Base-by-base conservation (phyloP, 305 asterid species). In the Vinca major region DNA sequence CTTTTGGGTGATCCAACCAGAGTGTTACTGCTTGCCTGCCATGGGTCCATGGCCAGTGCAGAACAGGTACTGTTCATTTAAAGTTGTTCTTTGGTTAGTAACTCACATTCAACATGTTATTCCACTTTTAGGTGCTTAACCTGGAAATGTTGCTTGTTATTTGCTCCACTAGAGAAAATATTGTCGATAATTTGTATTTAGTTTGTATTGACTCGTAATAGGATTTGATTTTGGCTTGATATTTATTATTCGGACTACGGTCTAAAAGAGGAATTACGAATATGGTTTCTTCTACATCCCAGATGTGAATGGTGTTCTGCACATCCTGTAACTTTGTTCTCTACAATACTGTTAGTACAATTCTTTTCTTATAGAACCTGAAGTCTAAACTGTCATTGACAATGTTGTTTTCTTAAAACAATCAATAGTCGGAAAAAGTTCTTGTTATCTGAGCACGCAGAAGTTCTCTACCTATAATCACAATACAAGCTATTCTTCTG, bases 21-120 rank as follows among this genome's bases (percentile, higher is more conserved):
- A 80, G 96, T 92, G 73, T 85, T 92, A 74, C 79, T 92, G 80
- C 95, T 92, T 80, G 96, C 97, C 51, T 92, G 98, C 80, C 98
- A 92, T 83, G 98, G 98, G 81, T 92, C 98, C 80, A 92, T 92
- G 98, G 82, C 93, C 73, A 92, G 95, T 81, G 78, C 93, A 51
- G 98, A 92, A 69, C 98, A 92, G 97, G 98, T 90, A 62, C 20
- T 69, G 62, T 55, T 67, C 63, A 62, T 66, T 66, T 40, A 36
- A 58, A 26, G 33, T 63, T 55, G 75, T 45, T 17, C 55, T 61
- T 19, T 72, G 33, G 33, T 26, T 50, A 2, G 69, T 26, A 4
- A 48, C 16, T 21, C 40, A 7, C 37, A 3, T 5, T 26, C 13
- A 60, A 14, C 40, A 16, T 61, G 48, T 39, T 37, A 48, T 37